Evolutionary conservation across 73 alveolate genomes (phyloP), one percentile per base, ranked within the genome.

Genomic region (Paramecium octaurelia): DNA sequence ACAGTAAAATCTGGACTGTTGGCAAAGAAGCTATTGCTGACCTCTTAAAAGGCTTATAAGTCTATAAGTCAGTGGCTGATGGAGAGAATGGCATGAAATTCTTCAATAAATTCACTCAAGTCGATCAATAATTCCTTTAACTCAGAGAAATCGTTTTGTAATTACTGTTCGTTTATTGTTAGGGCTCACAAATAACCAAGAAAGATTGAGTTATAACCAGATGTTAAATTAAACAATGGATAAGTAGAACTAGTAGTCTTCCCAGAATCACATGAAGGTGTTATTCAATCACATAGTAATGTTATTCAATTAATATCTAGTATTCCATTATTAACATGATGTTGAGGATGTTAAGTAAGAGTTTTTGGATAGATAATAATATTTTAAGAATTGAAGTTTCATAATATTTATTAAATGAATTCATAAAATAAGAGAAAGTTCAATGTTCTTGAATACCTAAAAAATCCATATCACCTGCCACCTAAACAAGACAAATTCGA

Each of bases 211-310:
- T 59, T 84, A 29, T 36, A 92, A 59, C 42, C 92, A 35, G 69
- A 92, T 58, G 85, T 92, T 1, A 21, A 4, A 76, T 21, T 92
- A n/a, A 36, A 21, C 11, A 50, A 57, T 57, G 46, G 84, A n/a
- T 18, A 8, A 12, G 70, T 83, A 2, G 77, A 86, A 46, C 11
- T 92, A 31, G 43, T 54, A 12, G 31, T 27, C 3, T 92, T 54
- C 50, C 96, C 91, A 60, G 99, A 95, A 40, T 80, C 69, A 16
- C 93, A 91, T 88, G 97, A 96, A 86, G 98, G 99, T 54, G 92
- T 96, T 38, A 92, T 96, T 36, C 10, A 92, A 50, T 93, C 97
- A 20, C 91, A 80, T 48, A 80, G 24, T 23, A 24, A 44, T 8
- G 2, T 2, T 80, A 64, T 64, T 64, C 4, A 64, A 6, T 16